phyloP scores from a whole-genome alignment of 495 filamentous ascomycete genomes.

The Pyrenula massariospora region DNA sequence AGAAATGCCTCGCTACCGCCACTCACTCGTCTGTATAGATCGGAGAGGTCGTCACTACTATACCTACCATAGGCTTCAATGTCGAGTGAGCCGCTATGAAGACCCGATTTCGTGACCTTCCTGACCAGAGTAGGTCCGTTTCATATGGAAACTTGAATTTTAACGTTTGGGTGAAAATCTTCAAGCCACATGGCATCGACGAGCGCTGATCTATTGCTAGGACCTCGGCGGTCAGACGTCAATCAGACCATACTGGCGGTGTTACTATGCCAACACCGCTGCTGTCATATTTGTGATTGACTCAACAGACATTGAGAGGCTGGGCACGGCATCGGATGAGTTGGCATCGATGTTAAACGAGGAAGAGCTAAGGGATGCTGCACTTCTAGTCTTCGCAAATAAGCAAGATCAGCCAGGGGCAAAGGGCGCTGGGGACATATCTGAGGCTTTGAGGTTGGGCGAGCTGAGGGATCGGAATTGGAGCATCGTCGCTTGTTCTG shows the following conservation, averaged over 20 bases:
- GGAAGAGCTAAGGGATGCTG: conserved; percentile 87
- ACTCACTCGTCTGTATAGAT: conserved; percentile 46
- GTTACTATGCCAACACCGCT: conserved; percentile 99
- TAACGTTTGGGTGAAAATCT: conserved; percentile 76
- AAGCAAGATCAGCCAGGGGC: conserved; percentile 98
- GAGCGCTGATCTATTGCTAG: conserved; percentile 19
- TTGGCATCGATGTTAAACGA: conserved; percentile 91
- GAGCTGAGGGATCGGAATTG: conserved; percentile 93
- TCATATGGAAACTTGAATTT: conserved; percentile 96
- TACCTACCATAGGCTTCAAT: conserved; percentile 98
- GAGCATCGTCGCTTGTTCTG: conserved; percentile 96
- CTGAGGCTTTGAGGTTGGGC: conserved; percentile 77
- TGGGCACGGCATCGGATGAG: conserved; percentile 86
- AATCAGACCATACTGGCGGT: conserved; percentile 96
- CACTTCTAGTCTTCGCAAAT: conserved; percentile 91
- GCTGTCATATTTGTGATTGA: conserved; percentile 98
- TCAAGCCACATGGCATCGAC: neutral
- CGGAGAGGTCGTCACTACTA: conserved; percentile 96
- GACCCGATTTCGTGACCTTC: neutral
- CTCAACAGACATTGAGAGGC: conserved; percentile 88
- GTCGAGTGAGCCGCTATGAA: conserved; percentile 44
- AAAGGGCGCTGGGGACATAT: conserved; percentile 93
- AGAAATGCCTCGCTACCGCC: neutral
- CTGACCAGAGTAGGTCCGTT: conserved; percentile 40
- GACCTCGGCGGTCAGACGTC: conserved; percentile 94